Conservation (phyloP, 176 grass and related monocot species). For the Alloteropsis semialata region DNA sequence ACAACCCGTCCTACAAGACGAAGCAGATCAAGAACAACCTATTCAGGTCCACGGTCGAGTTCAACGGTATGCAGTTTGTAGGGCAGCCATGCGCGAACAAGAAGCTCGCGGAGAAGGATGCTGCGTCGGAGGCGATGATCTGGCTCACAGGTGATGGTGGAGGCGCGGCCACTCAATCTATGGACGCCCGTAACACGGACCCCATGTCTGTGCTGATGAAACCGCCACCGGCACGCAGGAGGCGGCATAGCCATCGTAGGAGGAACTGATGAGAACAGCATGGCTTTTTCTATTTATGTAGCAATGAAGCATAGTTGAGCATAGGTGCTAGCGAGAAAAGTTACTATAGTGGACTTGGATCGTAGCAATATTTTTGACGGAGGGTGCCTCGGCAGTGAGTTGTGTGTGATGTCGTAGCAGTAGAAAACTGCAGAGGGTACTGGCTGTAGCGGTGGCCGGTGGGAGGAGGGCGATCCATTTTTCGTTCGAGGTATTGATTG, state of each 20-base stretch:
- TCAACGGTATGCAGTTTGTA: slow-evolving; percentile 93
- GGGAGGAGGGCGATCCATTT: background rate
- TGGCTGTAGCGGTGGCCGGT: background rate
- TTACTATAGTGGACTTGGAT: background rate
- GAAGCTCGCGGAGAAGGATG: slow-evolving; percentile 92
- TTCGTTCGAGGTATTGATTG: too few relatives aligned
- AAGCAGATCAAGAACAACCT: slow-evolving; percentile 67
- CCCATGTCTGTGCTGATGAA: slow-evolving; percentile 59
- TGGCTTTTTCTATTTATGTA: background rate
- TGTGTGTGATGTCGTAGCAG: too few relatives aligned
- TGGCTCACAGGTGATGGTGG: slow-evolving; percentile 64
- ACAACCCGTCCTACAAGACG: slow-evolving; percentile 75
- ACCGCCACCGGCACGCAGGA: slow-evolving; percentile 55
- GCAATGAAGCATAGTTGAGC: slow-evolving; percentile 3
- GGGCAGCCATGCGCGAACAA: slow-evolving; percentile 79
- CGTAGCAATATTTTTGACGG: slow-evolving; percentile 17
- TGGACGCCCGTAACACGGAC: slow-evolving; percentile 34
- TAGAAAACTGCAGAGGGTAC: background rate
- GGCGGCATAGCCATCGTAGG: slow-evolving; percentile 53
- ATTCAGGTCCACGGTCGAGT: slow-evolving; percentile 75
- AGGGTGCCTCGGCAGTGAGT: too few relatives aligned
- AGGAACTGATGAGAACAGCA: slow-evolving; percentile 15
- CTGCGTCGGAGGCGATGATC: slow-evolving; percentile 65
- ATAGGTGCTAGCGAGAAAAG: slow-evolving; percentile 5
- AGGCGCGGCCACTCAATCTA: background rate